These are phyloP conservation scores for Globisporangium rhizosaccharum DNA, from an alignment of 352 stramenopile species.

Conservation along the genomic window DNA sequence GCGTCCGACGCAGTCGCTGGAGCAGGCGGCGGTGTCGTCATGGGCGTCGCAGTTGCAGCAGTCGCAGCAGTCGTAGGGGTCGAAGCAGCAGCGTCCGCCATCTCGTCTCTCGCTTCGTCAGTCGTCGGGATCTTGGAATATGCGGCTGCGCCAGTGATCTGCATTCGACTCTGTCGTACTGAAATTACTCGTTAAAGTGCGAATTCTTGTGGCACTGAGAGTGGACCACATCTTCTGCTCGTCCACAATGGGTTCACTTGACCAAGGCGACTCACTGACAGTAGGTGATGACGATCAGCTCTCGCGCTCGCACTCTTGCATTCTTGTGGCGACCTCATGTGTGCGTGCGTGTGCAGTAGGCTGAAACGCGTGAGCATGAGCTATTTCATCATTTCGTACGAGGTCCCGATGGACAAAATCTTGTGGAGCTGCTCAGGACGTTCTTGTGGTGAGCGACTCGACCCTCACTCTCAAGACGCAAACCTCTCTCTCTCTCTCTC, in stretches of 20 bases:
- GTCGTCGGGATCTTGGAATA: slow-evolving; percentile 1
- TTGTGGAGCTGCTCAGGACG: neutral
- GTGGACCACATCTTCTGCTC: too few species aligned
- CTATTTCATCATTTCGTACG: too few species aligned
- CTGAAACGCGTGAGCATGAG: too few species aligned
- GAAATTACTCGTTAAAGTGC: too few species aligned
- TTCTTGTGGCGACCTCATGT: slow-evolving; percentile 2
- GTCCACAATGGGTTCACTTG: neutral
- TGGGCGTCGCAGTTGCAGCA: neutral
- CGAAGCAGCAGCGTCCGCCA: slow-evolving; percentile 12
- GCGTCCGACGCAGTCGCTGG: neutral
- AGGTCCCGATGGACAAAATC: too few species aligned
- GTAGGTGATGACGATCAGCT: too few species aligned
- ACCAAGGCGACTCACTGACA: too few species aligned
- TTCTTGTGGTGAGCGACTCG: neutral
- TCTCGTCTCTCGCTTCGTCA: neutral
- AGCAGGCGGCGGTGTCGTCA: slow-evolving; percentile 11
- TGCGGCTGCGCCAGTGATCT: neutral
- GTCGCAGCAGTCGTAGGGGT: neutral
- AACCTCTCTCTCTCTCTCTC: neutral
- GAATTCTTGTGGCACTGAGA: neutral
- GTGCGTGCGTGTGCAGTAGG: too few species aligned
- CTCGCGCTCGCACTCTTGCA: neutral
- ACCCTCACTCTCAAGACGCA: too few species aligned
- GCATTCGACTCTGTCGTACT: too few species aligned